Evolutionary conservation across 176 grass and related monocot genomes (phyloP).

Genomic region (Otatea glauca): DNA sequence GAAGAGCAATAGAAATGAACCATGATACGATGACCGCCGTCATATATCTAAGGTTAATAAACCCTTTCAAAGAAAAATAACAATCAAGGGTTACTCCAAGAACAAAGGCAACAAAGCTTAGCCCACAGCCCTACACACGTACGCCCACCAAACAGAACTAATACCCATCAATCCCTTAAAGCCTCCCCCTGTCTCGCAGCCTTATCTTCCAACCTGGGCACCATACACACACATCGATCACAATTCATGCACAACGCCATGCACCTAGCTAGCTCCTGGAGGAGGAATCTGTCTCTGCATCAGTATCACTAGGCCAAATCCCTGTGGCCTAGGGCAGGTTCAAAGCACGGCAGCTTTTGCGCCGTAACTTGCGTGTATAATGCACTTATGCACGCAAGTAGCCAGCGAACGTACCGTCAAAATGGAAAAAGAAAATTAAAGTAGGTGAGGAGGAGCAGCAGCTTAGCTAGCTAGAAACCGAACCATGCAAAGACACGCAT

Average conservation of each 20-base stretch:
- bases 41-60: neutral
- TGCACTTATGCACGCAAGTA: conserved; percentile 19
- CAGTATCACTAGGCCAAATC: conserved; percentile 32
- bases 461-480: neutral
- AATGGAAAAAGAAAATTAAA: neutral
- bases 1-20: neutral
- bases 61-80: neutral
- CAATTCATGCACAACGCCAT: neutral
- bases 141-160: conserved; percentile 33
- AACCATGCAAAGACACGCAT: neutral
- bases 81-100: neutral
- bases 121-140: neutral
- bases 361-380: neutral
- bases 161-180: conserved; percentile 48
- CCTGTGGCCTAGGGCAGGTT: neutral
- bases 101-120: neutral
- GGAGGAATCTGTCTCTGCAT: conserved; percentile 8
- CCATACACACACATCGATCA: neutral
- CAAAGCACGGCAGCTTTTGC: neutral
- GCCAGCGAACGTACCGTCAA: neutral
- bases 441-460: neutral
- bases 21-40: neutral
- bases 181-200: neutral
- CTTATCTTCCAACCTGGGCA: conserved; percentile 7
- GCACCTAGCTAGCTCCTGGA: neutral